These are phyloP conservation scores for Naganishia kalamii DNA, from an alignment of 768 basidiomycete species.

Conservation along the genomic window DNA sequence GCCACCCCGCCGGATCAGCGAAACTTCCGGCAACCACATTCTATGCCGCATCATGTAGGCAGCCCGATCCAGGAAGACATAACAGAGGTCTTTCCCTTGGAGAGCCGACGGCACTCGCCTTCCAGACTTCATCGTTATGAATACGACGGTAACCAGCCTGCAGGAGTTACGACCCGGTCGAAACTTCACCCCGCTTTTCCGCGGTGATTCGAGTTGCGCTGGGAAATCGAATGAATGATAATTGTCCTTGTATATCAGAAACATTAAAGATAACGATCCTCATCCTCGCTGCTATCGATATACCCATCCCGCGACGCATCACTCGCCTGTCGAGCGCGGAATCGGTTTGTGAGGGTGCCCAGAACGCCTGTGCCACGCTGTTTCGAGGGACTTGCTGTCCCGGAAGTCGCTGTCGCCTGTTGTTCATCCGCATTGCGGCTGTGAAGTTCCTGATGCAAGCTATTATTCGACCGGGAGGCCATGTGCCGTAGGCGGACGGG, in stretches of 20 bases:
- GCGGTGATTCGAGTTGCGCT: not conserved
- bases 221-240: not conserved
- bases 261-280: not conserved
- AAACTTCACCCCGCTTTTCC: not conserved
- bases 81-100: not conserved
- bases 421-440: too few relatives aligned
- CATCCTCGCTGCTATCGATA: constrained; percentile 4
- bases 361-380: not conserved
- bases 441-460: not conserved
- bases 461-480: not conserved
- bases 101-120: not conserved
- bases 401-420: not conserved
- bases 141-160: not conserved
- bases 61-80: not conserved
- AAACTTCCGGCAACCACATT: not conserved
- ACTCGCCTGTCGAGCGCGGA: not conserved
- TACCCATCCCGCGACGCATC: constrained; percentile 2
- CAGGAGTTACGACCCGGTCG: not conserved
- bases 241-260: not conserved
- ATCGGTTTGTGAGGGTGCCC: not conserved
- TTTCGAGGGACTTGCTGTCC: too few relatives aligned
- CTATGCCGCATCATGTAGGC: not conserved
- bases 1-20: not conserved
- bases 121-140: not conserved
- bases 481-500: constrained; percentile 1